Evolutionary conservation across 805 yeast species (phyloP).

Genomic region (Teunomyces lycoperdinae): DNA sequence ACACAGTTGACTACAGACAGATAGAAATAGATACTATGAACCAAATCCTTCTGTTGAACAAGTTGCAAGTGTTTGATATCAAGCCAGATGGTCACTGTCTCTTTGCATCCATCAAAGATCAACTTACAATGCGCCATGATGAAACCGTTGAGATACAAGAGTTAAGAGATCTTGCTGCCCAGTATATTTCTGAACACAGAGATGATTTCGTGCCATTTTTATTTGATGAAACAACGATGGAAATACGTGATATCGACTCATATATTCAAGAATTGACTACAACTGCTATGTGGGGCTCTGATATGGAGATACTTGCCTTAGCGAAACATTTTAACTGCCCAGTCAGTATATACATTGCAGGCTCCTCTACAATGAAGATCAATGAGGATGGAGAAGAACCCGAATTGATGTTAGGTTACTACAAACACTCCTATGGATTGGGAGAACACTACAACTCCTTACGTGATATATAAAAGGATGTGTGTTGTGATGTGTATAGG

Average conservation of each 20-base stretch:
- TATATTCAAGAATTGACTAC: slow-evolving; percentile 65
- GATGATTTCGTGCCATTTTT: slow-evolving; percentile 79
- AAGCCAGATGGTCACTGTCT: slow-evolving; percentile 93
- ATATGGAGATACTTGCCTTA: slow-evolving; percentile 82
- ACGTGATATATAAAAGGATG: slow-evolving; percentile 13
- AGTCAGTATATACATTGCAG: slow-evolving; percentile 75
- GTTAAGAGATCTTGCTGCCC: slow-evolving; percentile 63
- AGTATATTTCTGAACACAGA: slow-evolving; percentile 59
- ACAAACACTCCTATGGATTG: slow-evolving; percentile 79
- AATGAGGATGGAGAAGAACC: slow-evolving; percentile 55
- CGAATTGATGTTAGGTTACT: slow-evolving; percentile 70
- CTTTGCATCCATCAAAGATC: slow-evolving; percentile 83
- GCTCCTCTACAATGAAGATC: slow-evolving; percentile 61
- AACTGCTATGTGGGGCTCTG: slow-evolving; percentile 97
- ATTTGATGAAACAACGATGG: slow-evolving; percentile 73
- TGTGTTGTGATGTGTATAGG: not conserved
- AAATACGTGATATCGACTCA: slow-evolving; percentile 58
- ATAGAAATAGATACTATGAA: slow-evolving; percentile 70
- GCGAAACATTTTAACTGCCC: slow-evolving; percentile 70
- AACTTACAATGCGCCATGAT: slow-evolving; percentile 53
- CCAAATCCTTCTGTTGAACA: slow-evolving; percentile 46
- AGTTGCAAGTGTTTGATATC: slow-evolving; percentile 63
- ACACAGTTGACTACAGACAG: slow-evolving; percentile 62
- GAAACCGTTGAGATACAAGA: slow-evolving; percentile 41
- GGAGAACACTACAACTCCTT: slow-evolving; percentile 94